Base-by-base conservation (phyloP, 2,329 filamentous ascomycete genomes). In the Paraphoma sp. region DNA sequence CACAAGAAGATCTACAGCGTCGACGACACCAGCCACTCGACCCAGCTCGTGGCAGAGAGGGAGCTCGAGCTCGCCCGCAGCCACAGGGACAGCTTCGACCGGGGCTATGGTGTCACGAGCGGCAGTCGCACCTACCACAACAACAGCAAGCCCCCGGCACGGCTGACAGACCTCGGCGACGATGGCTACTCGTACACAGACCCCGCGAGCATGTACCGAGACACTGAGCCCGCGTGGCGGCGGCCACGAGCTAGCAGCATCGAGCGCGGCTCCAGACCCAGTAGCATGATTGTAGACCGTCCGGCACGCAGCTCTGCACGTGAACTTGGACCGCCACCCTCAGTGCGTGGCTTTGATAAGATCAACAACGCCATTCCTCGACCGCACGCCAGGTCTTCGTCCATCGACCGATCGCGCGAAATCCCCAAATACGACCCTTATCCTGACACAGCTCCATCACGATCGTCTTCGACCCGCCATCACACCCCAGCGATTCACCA, bases 271-370 rank as follows among this genome's bases (percentile, higher is more conserved):
- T 62, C 70, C 23, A 76, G 81, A n/a, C 80, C 81, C 11, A 71
- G 72, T 41, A 82, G 80, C 68, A 72, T 82, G 70, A 65, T 81
- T 8, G 63, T 78, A 40, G 76, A 78, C 33, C 76, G 63, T 44
- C 73, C 57, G 48, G 66, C 65, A 16, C 78, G 72, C 64, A 76
- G 45, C 45, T 78, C 73, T n/a, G 58, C 65, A 16, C 70, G 75
- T 33, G 75, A 76, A 46, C 67, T 74, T 2, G 73, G 73, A 14
- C 89, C 89, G 2, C 90, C 90, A 9, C 88, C 88, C 4, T 86
- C 87, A 5, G 90, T 87, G 3, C 82, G 89, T 64, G 89, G 88
- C 0, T 86, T 92, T 61, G 89, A 92, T 65, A 90, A 86, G 75
- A 85, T 91, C 60, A 85, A 85, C 63, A 62, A 52, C 38, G 62